Percentiles rank a stretch among this genome's conserved stretches.
Evolutionary conservation across 768 basidiomycete genomes (phyloP).

Genomic region (Tulasnella calospora): DNA sequence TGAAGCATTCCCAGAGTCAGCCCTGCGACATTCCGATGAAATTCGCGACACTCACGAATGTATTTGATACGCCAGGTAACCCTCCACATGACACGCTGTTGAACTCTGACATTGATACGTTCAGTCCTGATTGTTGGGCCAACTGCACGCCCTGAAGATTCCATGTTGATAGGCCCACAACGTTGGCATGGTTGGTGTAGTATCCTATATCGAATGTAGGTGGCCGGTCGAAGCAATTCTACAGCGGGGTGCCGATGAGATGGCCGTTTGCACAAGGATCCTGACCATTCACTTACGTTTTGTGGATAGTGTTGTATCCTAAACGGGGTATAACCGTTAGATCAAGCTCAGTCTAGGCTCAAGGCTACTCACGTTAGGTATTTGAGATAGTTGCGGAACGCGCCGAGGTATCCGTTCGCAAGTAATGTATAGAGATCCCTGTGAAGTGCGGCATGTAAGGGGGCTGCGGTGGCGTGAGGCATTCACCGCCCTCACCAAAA

Average conservation of each 20-base stretch:
- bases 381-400: conserved; percentile 10
- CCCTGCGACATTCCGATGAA: neutral
- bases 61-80: conserved; percentile 25
- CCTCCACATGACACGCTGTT: conserved; percentile 29
- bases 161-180: conserved; percentile 9
- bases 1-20: neutral
- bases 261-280: neutral
- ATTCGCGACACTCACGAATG: conserved; percentile 17
- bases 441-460: neutral
- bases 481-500: neutral
- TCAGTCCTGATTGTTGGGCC: conserved; percentile 20
- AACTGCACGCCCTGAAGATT: conserved; percentile 18
- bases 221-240: conserved; percentile 22
- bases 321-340: neutral
- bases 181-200: conserved; percentile 25
- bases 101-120: conserved; percentile 28
- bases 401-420: conserved; percentile 15
- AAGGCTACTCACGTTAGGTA: conserved; percentile 23
- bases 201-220: conserved; percentile 12
- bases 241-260: neutral
- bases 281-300: neutral
- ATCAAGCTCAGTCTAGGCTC: neutral
- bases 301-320: conserved; percentile 30
- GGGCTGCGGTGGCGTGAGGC: neutral
- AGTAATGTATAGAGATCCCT: conserved; percentile 25